Conservation (phyloP, 1,139 yeast species). For the Candida anutae region DNA sequence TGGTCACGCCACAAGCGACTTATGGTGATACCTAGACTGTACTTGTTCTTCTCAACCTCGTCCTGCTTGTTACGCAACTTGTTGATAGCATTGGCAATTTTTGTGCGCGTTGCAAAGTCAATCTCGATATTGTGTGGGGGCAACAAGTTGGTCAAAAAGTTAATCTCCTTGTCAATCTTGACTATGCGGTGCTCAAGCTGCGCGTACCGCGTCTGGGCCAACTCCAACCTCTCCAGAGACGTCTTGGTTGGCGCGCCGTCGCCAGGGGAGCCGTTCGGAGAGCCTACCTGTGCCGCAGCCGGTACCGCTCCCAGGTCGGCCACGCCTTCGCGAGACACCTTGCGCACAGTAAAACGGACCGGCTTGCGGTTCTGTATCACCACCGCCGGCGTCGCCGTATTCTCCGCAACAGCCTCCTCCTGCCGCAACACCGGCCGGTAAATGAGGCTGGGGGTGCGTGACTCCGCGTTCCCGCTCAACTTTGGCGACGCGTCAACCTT, state of each 20-base stretch:
- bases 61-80: slow-evolving; percentile 34
- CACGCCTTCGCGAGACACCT: slow-evolving; percentile 30
- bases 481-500: no score
- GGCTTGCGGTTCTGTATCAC: slow-evolving; percentile 15
- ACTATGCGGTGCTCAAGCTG: slow-evolving; percentile 23
- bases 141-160: slow-evolving; percentile 29
- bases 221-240: slow-evolving; percentile 10
- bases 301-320: slow-evolving; percentile 1
- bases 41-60: slow-evolving; percentile 37
- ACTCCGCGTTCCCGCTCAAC: no score
- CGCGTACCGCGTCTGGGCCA: slow-evolving; percentile 31
- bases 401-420: no score
- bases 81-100: slow-evolving; percentile 37
- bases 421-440: no score
- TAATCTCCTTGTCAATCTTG: slow-evolving; percentile 37
- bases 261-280: no score
- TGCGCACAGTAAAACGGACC: slow-evolving; percentile 35
- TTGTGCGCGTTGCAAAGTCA: slow-evolving; percentile 35
- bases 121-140: slow-evolving; percentile 43
- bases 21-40: slow-evolving; percentile 35
- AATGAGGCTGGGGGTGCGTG: no score
- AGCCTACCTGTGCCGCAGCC: no score
- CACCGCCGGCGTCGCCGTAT: no score
- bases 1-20: slow-evolving; percentile 39
- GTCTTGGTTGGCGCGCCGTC: slow-evolving; percentile 4